phyloP scores from a whole-genome alignment of 352 stramenopile genomes.

The Phytophthora ohioensis region DNA sequence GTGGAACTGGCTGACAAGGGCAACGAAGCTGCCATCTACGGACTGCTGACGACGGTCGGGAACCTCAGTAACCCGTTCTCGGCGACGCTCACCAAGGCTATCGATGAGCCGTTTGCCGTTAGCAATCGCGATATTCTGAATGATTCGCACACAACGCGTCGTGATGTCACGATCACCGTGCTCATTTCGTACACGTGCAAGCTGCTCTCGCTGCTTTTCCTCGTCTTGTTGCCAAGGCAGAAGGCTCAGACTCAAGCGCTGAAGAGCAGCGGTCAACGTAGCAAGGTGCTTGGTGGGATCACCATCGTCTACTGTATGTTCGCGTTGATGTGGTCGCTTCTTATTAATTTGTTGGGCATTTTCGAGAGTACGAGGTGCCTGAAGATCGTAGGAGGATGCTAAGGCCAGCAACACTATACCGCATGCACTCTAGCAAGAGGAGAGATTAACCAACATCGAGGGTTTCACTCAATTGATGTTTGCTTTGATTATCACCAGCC shows the following conservation, averaged over 20 bases:
- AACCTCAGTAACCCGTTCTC: constrained; percentile 58
- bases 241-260: constrained; percentile 43
- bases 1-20: constrained; percentile 58
- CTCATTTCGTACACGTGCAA: constrained; percentile 52
- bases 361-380: constrained; percentile 50
- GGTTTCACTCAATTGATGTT: too few species aligned
- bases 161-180: constrained; percentile 47
- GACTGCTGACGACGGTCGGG: constrained; percentile 49
- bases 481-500: too few species aligned
- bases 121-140: constrained; percentile 46
- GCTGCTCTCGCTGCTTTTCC: constrained; percentile 43
- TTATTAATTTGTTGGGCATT: constrained; percentile 50
- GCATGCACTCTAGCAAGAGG: too few species aligned
- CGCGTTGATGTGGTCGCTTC: constrained; percentile 47
- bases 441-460: too few species aligned
- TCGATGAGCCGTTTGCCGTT: constrained; percentile 45
- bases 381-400: constrained; percentile 48
- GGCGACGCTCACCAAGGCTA: constrained; percentile 44
- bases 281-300: constrained; percentile 33
- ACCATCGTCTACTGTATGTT: constrained; percentile 47
- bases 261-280: constrained; percentile 29
- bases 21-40: constrained; percentile 55
- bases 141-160: constrained; percentile 39
- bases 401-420: background rate
- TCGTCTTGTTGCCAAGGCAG: constrained; percentile 50